These are phyloP conservation scores for Erythrobasidium yunnanense DNA, from an alignment of 768 basidiomycete genomes.

Conservation along the genomic window DNA sequence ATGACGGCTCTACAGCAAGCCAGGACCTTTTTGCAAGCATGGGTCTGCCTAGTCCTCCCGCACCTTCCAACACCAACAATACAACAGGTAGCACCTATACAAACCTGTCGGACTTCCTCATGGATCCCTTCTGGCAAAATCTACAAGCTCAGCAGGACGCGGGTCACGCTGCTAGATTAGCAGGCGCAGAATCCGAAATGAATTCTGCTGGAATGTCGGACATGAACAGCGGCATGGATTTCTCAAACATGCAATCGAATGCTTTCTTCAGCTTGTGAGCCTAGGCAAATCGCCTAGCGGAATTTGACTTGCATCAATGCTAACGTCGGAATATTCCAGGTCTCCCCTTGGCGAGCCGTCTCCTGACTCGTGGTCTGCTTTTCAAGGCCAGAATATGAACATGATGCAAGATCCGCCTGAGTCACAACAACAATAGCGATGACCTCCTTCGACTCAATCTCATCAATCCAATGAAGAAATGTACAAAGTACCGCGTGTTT, in stretches of 20 bases:
- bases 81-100: background rate
- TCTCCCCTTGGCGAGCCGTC: too few relatives aligned
- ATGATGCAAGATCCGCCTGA: too few relatives aligned
- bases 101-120: constrained; percentile 12
- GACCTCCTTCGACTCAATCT: background rate
- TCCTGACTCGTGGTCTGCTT: too few relatives aligned
- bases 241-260: background rate
- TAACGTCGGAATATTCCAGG: too few relatives aligned
- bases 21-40: background rate
- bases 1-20: background rate
- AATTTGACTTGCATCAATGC: background rate
- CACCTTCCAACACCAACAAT: background rate
- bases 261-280: background rate
- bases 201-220: background rate
- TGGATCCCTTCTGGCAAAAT: constrained; percentile 24
- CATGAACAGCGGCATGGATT: background rate
- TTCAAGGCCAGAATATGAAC: too few relatives aligned
- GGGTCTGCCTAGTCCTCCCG: background rate
- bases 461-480: background rate
- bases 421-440: too few relatives aligned
- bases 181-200: background rate
- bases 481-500: background rate
- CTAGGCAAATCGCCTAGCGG: background rate
- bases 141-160: background rate
- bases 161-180: background rate